Conservation (phyloP, 2,329 filamentous ascomycete species). For the Pestalotiopsis fici region DNA sequence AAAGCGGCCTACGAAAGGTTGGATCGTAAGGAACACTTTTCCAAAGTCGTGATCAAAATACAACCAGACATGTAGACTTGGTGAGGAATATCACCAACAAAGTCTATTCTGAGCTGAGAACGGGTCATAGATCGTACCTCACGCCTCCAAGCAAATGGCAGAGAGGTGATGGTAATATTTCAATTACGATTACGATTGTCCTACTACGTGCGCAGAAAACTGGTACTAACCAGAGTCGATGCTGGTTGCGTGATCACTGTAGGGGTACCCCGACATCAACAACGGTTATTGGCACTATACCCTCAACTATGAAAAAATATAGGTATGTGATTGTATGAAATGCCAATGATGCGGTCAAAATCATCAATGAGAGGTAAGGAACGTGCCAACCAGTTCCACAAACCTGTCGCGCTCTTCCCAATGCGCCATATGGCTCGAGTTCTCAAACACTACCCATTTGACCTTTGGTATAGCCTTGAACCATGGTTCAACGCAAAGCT, state of each 20-base stretch:
- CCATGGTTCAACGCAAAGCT: slow-evolving; percentile 21
- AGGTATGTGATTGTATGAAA: background rate
- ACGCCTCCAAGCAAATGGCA: too few relatives aligned
- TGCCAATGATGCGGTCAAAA: background rate
- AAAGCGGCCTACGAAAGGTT: slow-evolving; percentile 32
- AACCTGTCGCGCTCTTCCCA: background rate
- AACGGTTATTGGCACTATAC: too few relatives aligned
- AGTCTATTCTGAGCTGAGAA: too few relatives aligned
- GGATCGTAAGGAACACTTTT: slow-evolving; percentile 34
- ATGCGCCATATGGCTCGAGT: slow-evolving; percentile 20
- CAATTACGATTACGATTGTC: too few relatives aligned
- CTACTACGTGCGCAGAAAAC: too few relatives aligned
- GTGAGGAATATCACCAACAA: too few relatives aligned
- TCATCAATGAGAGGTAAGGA: background rate
- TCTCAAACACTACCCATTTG: slow-evolving; percentile 20
- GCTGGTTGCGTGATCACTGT: too few relatives aligned
- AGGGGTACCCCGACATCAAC: too few relatives aligned
- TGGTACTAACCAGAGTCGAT: too few relatives aligned
- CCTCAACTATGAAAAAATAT: background rate
- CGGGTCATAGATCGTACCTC: too few relatives aligned
- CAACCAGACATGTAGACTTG: background rate
- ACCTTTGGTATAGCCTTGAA: slow-evolving; percentile 23
- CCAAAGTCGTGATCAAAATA: slow-evolving; percentile 31
- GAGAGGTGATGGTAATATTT: too few relatives aligned
- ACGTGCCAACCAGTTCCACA: background rate